Conservation (phyloP, 176 grass and related monocot species). For the Aechmea fasciata region DNA sequence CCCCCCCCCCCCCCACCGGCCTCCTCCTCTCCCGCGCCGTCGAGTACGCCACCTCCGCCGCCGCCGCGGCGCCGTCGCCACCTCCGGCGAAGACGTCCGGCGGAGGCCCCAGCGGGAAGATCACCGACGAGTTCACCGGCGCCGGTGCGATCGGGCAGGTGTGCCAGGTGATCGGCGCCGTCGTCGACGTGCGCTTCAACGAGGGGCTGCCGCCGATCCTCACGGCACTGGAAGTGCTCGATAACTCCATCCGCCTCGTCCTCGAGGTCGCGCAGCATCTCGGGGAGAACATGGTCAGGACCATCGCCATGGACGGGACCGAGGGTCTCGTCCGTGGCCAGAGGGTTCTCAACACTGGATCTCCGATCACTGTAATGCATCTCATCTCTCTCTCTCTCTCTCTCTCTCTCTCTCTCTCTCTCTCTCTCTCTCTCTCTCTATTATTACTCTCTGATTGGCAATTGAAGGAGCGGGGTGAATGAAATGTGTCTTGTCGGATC, state of each 20-base stretch:
- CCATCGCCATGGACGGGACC: constrained; percentile 97
- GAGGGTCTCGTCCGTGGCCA: constrained; percentile 95
- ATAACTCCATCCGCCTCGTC: constrained; percentile 86
- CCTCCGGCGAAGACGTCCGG: constrained; percentile 18
- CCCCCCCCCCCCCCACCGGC: constrained; percentile 54
- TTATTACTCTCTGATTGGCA: background rate
- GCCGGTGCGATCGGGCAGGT: constrained; percentile 83
- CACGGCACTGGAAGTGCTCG: constrained; percentile 94
- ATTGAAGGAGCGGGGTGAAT: background rate
- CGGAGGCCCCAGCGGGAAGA: constrained; percentile 44
- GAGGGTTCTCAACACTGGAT: constrained; percentile 92
- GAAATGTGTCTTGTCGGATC: background rate
- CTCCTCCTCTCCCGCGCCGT: constrained; percentile 61
- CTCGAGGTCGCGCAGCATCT: constrained; percentile 96
- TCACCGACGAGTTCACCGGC: constrained; percentile 96
- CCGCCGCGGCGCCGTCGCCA: constrained; percentile 14
- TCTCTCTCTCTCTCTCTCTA: background rate
- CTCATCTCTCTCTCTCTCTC: background rate
- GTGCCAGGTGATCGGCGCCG: constrained; percentile 95
- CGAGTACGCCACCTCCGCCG: constrained; percentile 48
- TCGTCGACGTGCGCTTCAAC: constrained; percentile 85
- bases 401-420: constrained; percentile 3
- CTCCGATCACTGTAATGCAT: constrained; percentile 78
- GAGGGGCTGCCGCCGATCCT: constrained; percentile 93
- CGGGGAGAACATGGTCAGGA: constrained; percentile 89